Percentiles rank a stretch among this genome's conserved stretches.
Evolutionary conservation across 495 filamentous ascomycete species (phyloP).

Genomic region (Aspergillus biplanus): DNA sequence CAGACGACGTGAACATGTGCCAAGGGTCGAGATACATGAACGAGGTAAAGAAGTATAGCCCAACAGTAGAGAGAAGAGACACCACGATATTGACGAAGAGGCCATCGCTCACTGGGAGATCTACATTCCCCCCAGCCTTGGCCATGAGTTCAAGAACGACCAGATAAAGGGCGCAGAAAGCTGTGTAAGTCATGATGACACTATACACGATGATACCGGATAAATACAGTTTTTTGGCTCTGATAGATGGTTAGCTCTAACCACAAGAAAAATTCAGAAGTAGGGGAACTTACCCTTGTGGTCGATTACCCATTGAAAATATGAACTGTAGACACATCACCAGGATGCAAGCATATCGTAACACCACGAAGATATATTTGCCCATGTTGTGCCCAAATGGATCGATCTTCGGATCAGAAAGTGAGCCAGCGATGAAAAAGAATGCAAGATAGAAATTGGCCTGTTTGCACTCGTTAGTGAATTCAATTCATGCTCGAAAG

Average conservation of each 20-base stretch:
- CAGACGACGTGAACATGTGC: constrained; percentile 96
- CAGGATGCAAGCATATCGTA: constrained; percentile 82
- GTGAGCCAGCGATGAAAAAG: constrained; percentile 96
- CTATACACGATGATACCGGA: constrained; percentile 83
- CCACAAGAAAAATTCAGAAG: background rate
- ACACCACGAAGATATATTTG: constrained; percentile 79
- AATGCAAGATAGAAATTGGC: constrained; percentile 99
- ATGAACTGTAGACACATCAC: constrained; percentile 96
- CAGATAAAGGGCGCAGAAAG: constrained; percentile 84
- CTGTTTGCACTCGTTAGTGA: constrained; percentile 31
- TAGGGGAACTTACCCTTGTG: constrained; percentile 69
- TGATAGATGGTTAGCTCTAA: constrained; percentile 25
- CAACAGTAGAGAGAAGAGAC: constrained; percentile 84
- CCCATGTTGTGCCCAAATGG: constrained; percentile 89
- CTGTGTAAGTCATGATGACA: constrained; percentile 95
- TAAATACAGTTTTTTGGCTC: constrained; percentile 88
- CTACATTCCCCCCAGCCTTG: constrained; percentile 41
- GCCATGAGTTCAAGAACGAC: constrained; percentile 76
- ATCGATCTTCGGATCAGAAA: constrained; percentile 78
- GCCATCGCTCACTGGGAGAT: constrained; percentile 73
- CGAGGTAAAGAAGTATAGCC: constrained; percentile 93
- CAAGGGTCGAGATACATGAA: constrained; percentile 97
- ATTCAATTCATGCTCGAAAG: background rate
- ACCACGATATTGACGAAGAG: constrained; percentile 94
- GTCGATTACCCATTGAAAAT: constrained; percentile 96